A percentile compares a stretch with the other conserved stretches of the same genome.
These are phyloP conservation scores for Leptoxyphium fumago DNA, from an alignment of 2,329 filamentous ascomycete genomes.

Conservation along the genomic window DNA sequence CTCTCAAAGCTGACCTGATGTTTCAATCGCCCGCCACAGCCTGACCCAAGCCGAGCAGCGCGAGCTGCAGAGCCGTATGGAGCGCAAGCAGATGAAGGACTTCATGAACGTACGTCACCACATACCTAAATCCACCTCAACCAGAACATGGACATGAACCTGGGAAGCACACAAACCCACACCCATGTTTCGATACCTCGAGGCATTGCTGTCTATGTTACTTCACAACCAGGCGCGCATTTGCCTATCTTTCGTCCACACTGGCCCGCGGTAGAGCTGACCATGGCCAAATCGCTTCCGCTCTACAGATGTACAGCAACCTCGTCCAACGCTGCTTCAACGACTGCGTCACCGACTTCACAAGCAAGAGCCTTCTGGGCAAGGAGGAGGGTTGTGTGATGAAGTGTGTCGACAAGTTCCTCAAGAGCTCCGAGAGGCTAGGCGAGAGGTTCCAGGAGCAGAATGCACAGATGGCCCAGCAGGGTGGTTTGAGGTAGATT, in stretches of 20 bases:
- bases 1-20: not conserved
- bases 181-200: too few relatives aligned
- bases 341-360: slow-evolving; percentile 96
- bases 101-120: slow-evolving; percentile 73
- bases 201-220: too few relatives aligned
- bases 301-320: slow-evolving; percentile 50
- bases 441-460: slow-evolving; percentile 79
- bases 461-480: slow-evolving; percentile 52
- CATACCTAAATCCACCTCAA: not conserved
- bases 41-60: slow-evolving; percentile 72
- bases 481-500: slow-evolving; percentile 28
- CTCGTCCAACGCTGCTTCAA: slow-evolving; percentile 85
- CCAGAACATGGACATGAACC: not conserved
- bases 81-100: slow-evolving; percentile 97
- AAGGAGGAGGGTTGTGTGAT: slow-evolving; percentile 85
- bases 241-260: not conserved
- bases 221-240: not conserved
- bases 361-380: slow-evolving; percentile 79
- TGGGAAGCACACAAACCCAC: too few relatives aligned
- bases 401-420: slow-evolving; percentile 90
- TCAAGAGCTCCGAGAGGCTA: slow-evolving; percentile 80
- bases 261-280: too few relatives aligned
- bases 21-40: slow-evolving; percentile 23
- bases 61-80: slow-evolving; percentile 86
- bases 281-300: not conserved